Percentiles rank a stretch among this genome's conserved stretches.
Conservation (phyloP, 768 basidiomycete species). For the Russula dissimulans region DNA sequence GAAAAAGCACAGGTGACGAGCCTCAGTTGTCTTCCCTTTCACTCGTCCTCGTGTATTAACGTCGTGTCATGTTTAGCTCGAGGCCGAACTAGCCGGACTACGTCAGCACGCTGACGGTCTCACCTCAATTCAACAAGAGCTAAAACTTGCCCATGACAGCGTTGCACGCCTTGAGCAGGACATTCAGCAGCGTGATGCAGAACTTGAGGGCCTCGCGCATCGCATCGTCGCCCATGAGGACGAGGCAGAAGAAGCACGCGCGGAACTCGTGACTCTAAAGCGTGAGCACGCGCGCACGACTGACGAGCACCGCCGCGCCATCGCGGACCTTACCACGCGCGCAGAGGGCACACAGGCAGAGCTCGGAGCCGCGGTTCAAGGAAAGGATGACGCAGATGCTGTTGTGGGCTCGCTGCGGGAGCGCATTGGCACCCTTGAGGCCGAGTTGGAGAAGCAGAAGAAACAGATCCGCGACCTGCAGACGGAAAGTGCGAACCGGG, state of each 20-base stretch:
- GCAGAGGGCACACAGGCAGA: constrained; percentile 38
- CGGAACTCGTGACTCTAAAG: constrained; percentile 44
- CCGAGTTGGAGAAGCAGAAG: constrained; percentile 52
- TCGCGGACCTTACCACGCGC: constrained; percentile 39
- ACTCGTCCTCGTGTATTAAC: not conserved
- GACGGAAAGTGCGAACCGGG: constrained; percentile 77
- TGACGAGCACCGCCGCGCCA: constrained; percentile 38
- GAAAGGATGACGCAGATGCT: constrained; percentile 49
- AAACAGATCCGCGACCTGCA: constrained; percentile 61
- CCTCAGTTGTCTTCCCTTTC: not conserved
- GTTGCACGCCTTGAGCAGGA: constrained; percentile 47
- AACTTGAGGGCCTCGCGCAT: constrained; percentile 40
- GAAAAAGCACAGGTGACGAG: constrained; percentile 14
- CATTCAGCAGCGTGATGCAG: constrained; percentile 46
- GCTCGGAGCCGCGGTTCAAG: constrained; percentile 41
- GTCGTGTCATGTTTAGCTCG: constrained; percentile 31
- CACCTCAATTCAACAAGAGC: constrained; percentile 45
- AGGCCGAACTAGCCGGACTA: constrained; percentile 43
- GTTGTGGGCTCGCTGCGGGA: constrained; percentile 41
- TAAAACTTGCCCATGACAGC: constrained; percentile 44
- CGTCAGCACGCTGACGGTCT: constrained; percentile 44
- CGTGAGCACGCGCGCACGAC: constrained; percentile 45
- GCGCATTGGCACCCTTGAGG: constrained; percentile 39
- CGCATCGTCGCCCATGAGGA: constrained; percentile 41
- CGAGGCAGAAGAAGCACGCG: constrained; percentile 45